These are phyloP conservation scores for Russula earlei DNA, from an alignment of 768 basidiomycete species.

Conservation along the genomic window DNA sequence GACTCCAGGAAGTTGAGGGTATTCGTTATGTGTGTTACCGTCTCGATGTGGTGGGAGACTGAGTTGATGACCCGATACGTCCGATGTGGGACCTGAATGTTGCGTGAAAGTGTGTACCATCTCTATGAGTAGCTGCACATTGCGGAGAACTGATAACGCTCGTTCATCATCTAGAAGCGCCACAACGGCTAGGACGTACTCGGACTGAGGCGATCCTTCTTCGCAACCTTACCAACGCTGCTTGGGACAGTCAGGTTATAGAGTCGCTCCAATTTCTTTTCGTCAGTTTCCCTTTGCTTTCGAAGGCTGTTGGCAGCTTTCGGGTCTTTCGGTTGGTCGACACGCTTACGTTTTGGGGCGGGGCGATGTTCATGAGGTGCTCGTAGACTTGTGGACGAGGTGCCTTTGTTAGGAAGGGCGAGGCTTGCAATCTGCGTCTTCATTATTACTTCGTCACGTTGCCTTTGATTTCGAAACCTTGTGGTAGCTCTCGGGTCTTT, in stretches of 20 bases:
- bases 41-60: too few relatives aligned
- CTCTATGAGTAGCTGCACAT: not conserved
- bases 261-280: not conserved
- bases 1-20: too few relatives aligned
- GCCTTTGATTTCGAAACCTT: not conserved
- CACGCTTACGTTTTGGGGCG: not conserved
- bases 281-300: not conserved
- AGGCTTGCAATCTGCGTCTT: not conserved
- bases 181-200: not conserved
- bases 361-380: too few relatives aligned
- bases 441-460: too few relatives aligned
- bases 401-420: not conserved
- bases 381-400: too few relatives aligned
- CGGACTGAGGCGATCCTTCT: constrained; percentile 6
- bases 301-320: constrained; percentile 1
- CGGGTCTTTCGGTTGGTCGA: not conserved
- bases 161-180: not conserved
- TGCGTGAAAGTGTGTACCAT: too few relatives aligned
- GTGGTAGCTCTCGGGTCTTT: constrained; percentile 1
- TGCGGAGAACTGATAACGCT: not conserved
- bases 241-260: not conserved
- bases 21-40: too few relatives aligned
- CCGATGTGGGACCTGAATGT: too few relatives aligned
- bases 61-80: too few relatives aligned
- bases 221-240: not conserved